Evolutionary conservation across 352 stramenopile species (phyloP).

Genomic region (Blastocystis sp.): DNA sequence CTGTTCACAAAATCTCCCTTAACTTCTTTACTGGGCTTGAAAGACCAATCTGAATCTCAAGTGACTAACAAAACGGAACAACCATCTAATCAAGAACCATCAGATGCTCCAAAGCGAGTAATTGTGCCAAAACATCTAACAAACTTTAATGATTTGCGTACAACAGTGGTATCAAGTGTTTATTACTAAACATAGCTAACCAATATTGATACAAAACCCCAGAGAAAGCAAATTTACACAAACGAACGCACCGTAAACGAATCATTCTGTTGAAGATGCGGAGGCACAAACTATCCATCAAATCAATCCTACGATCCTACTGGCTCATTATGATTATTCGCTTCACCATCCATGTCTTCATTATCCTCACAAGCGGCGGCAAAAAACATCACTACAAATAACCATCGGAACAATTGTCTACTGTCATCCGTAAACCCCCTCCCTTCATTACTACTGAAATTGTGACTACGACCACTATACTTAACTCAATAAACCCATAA

Average conservation of each 20-base stretch:
- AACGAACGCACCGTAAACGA: conserved; percentile 39
- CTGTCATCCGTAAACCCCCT: conserved; percentile 51
- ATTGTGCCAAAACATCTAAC: conserved; percentile 7
- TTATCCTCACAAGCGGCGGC: background rate
- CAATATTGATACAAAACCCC: conserved; percentile 41
- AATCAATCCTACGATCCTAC: background rate
- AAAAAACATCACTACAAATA: conserved; percentile 63
- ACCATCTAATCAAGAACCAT: background rate
- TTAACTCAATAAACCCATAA: background rate
- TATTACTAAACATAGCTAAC: background rate
- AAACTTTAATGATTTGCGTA: conserved; percentile 29
- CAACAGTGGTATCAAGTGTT: background rate
- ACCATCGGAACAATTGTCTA: background rate
- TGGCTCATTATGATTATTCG: background rate
- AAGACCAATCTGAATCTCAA: background rate
- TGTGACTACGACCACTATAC: background rate
- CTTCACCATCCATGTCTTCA: background rate
- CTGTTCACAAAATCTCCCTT: background rate
- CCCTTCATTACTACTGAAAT: background rate
- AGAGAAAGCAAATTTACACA: background rate
- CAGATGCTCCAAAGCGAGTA: background rate
- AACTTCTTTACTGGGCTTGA: background rate
- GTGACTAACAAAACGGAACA: background rate
- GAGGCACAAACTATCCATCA: conserved; percentile 42
- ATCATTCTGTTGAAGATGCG: conserved; percentile 43